phyloP scores from a whole-genome alignment of 768 basidiomycete genomes.

The Daedaleopsis sinensis region DNA sequence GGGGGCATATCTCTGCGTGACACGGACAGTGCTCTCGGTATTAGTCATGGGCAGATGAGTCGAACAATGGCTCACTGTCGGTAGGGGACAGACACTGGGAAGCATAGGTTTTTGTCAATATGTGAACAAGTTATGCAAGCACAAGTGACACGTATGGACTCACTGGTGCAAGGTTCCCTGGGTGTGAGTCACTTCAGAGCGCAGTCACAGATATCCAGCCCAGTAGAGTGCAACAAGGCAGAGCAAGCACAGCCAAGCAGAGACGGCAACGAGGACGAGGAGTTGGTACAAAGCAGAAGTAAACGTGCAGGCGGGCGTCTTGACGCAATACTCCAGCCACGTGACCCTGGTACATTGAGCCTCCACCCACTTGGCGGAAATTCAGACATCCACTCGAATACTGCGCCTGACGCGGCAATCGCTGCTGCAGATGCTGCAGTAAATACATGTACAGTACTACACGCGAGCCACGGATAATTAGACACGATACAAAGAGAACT shows the following conservation, averaged over 20 bases:
- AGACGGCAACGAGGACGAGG: constrained; percentile 12
- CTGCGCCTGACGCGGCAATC: background rate
- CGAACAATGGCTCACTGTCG: constrained; percentile 55
- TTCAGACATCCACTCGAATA: background rate
- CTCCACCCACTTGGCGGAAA: background rate
- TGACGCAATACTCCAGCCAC: constrained; percentile 16
- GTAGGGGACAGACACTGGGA: constrained; percentile 60
- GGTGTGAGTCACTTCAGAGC: constrained; percentile 8
- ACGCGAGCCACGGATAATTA: background rate
- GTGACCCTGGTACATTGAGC: constrained; percentile 12
- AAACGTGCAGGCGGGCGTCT: constrained; percentile 11
- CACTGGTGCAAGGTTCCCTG: constrained; percentile 12
- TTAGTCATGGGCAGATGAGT: constrained; percentile 11
- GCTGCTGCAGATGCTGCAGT: no score
- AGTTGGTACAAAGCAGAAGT: constrained; percentile 12
- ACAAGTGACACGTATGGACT: constrained; percentile 8
- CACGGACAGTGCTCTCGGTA: constrained; percentile 11
- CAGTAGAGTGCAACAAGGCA: constrained; percentile 2
- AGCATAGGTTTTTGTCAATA: constrained; percentile 16
- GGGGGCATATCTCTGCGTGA: constrained; percentile 90
- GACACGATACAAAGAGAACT: background rate
- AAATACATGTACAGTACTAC: no score
- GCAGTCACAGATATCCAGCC: background rate
- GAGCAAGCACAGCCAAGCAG: constrained; percentile 6
- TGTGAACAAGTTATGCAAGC: constrained; percentile 4